Conservation (phyloP, 78 protist species). For the Bigelowiella natans region DNA sequence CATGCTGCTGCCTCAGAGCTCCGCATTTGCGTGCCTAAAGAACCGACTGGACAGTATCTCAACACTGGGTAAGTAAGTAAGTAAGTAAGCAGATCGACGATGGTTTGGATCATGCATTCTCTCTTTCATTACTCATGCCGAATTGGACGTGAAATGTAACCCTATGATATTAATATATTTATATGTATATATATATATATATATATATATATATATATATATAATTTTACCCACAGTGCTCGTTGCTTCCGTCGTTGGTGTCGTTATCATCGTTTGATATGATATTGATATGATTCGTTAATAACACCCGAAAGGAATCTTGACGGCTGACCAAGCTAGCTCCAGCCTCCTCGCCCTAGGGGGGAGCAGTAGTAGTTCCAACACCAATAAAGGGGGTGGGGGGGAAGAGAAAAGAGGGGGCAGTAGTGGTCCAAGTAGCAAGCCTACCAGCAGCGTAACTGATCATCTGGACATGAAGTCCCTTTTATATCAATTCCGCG, state of each 20-base stretch:
- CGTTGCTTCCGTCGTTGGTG: background rate
- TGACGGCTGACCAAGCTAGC: too few relatives aligned
- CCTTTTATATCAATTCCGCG: background rate
- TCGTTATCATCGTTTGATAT: background rate
- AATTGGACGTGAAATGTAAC: background rate
- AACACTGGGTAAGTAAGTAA: too few relatives aligned
- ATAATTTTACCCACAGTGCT: background rate
- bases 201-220: background rate
- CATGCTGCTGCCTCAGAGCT: conserved; percentile 90
- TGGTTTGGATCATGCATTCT: too few relatives aligned
- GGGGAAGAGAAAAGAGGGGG: too few relatives aligned
- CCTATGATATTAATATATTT: background rate
- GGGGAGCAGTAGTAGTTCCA: too few relatives aligned
- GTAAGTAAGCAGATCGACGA: too few relatives aligned
- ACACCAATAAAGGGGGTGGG: too few relatives aligned
- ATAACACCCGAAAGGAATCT: too few relatives aligned
- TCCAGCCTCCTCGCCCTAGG: too few relatives aligned
- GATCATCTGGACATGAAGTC: background rate
- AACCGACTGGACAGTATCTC: background rate
- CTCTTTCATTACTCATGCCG: too few relatives aligned
- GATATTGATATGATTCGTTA: background rate
- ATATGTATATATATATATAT: background rate
- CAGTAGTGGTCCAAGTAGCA: too few relatives aligned
- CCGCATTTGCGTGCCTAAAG: conserved; percentile 47
- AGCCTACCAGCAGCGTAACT: too few relatives aligned